A percentile compares a stretch with the other conserved stretches of the same genome.
These are phyloP conservation scores for Neonectria sp. DNA, from an alignment of 2,329 filamentous ascomycete species.

Conservation along the genomic window DNA sequence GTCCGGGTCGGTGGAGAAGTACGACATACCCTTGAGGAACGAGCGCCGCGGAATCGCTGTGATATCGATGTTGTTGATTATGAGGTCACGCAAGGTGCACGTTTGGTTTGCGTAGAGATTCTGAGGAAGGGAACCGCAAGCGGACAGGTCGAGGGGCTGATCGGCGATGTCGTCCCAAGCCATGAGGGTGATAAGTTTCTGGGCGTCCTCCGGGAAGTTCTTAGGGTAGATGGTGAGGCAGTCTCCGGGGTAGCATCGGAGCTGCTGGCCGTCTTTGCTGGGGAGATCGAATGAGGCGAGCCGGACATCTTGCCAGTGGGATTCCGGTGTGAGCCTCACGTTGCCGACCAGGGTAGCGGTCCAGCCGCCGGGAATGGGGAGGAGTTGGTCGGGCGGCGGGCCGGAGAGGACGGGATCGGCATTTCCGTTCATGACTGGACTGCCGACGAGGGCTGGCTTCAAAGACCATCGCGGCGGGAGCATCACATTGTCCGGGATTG, in stretches of 20 bases:
- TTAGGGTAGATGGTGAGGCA: slow-evolving; percentile 88
- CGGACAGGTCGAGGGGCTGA: slow-evolving; percentile 69
- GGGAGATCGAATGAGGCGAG: slow-evolving; percentile 75
- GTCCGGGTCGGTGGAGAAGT: slow-evolving; percentile 79
- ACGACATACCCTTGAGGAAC: slow-evolving; percentile 85
- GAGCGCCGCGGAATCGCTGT: slow-evolving; percentile 89
- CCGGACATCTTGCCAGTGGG: slow-evolving; percentile 96
- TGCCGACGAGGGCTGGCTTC: slow-evolving; percentile 29
- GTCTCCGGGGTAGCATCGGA: slow-evolving; percentile 78
- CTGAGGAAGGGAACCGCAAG: slow-evolving; percentile 51
- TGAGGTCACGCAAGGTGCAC: slow-evolving; percentile 79
- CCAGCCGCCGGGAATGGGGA: slow-evolving; percentile 72
- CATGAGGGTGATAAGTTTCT: slow-evolving; percentile 84
- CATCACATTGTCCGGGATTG: slow-evolving; percentile 81
- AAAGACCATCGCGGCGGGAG: slow-evolving; percentile 79
- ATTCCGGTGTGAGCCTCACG: slow-evolving; percentile 78
- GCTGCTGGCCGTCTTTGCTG: slow-evolving; percentile 32
- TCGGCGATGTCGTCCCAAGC: slow-evolving; percentile 84
- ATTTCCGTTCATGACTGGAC: slow-evolving; percentile 30
- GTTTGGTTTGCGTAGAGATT: slow-evolving; percentile 56
- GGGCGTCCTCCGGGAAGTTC: slow-evolving; percentile 87
- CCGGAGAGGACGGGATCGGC: slow-evolving; percentile 32
- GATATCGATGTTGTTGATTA: slow-evolving; percentile 90
- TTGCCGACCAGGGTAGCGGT: slow-evolving; percentile 76
- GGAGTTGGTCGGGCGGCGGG: slow-evolving; percentile 51